phyloP scores from a whole-genome alignment of 345 rosid genomes.

The Tarenaya hassleriana region DNA sequence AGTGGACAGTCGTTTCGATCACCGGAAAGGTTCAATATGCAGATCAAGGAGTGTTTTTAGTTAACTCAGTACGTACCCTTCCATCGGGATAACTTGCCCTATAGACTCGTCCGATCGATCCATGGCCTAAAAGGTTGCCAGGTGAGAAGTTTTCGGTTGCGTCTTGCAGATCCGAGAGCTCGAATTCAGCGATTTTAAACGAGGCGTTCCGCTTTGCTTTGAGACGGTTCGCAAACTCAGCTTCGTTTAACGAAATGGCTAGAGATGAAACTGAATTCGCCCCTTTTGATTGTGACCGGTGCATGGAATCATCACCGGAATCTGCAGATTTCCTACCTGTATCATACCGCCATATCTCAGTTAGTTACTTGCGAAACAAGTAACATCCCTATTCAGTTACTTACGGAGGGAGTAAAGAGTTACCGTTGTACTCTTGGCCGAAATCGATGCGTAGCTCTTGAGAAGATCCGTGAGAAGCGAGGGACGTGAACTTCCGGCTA shows the following conservation, averaged over 20 bases:
- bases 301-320: slow-evolving; percentile 42
- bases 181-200: slow-evolving; percentile 36
- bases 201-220: slow-evolving; percentile 51
- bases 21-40: no score
- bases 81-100: slow-evolving; percentile 65
- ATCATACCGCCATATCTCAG: slow-evolving; percentile 19
- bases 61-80: slow-evolving; percentile 51
- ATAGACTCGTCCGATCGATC: slow-evolving; percentile 75
- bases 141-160: slow-evolving; percentile 63
- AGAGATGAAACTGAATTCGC: slow-evolving; percentile 41
- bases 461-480: slow-evolving; percentile 38
- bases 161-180: slow-evolving; percentile 59
- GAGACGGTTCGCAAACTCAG: slow-evolving; percentile 48
- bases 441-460: slow-evolving; percentile 30
- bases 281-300: slow-evolving; percentile 43
- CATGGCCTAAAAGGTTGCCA: slow-evolving; percentile 69
- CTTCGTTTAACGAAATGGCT: slow-evolving; percentile 42
- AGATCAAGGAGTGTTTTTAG: no score
- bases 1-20: no score
- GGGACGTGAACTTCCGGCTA: slow-evolving; percentile 17
- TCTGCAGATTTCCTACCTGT: slow-evolving; percentile 37
- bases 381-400: background rate
- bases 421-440: slow-evolving; percentile 45
- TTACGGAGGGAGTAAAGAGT: background rate
- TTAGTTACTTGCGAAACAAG: slow-evolving; percentile 15